Evolutionary conservation across 495 filamentous ascomycete species (phyloP).

Genomic region (Gamarada debralockiae): DNA sequence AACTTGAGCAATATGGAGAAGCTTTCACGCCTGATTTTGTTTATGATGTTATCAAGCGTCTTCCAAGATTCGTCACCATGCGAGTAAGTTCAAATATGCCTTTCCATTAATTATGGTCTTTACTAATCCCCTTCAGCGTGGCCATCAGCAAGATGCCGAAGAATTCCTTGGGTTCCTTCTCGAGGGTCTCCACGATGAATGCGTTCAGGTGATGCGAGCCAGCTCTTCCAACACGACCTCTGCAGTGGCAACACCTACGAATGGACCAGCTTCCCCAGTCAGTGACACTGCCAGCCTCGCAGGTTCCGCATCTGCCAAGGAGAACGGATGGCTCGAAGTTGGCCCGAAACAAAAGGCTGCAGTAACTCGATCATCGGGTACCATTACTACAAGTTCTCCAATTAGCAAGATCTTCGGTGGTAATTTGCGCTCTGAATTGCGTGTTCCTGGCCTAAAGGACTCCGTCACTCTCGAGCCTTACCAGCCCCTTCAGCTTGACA

Average conservation of each 20-base stretch:
- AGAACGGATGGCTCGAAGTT: conserved; percentile 86
- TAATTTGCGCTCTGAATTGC: conserved; percentile 83
- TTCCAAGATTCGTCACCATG: conserved; percentile 90
- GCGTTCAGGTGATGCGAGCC: conserved; percentile 66
- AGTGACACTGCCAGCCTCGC: conserved; percentile 24
- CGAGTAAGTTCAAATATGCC: conserved; percentile 35
- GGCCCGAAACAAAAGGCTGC: conserved; percentile 86
- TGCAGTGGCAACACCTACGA: conserved; percentile 36
- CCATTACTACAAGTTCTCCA: conserved; percentile 63
- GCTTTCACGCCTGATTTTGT: conserved; percentile 92
- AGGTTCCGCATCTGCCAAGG: conserved; percentile 26
- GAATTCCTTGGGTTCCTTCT: conserved; percentile 95
- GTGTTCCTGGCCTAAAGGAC: conserved; percentile 78
- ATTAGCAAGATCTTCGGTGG: conserved; percentile 94
- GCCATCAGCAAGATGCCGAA: conserved; percentile 97
- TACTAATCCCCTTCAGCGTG: conserved; percentile 41
- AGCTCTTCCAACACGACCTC: conserved; percentile 34
- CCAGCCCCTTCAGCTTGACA: conserved; percentile 92
- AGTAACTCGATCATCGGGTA: conserved; percentile 83
- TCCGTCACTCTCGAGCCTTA: conserved; percentile 92
- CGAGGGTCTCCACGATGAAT: conserved; percentile 92
- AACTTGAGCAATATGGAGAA: conserved; percentile 88
- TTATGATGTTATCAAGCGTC: conserved; percentile 82
- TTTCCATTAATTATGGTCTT: background rate
- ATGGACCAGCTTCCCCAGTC: conserved; percentile 30